These are phyloP conservation scores for Chalciporus piperatus DNA, from an alignment of 768 basidiomycete species.

Conservation along the genomic window DNA sequence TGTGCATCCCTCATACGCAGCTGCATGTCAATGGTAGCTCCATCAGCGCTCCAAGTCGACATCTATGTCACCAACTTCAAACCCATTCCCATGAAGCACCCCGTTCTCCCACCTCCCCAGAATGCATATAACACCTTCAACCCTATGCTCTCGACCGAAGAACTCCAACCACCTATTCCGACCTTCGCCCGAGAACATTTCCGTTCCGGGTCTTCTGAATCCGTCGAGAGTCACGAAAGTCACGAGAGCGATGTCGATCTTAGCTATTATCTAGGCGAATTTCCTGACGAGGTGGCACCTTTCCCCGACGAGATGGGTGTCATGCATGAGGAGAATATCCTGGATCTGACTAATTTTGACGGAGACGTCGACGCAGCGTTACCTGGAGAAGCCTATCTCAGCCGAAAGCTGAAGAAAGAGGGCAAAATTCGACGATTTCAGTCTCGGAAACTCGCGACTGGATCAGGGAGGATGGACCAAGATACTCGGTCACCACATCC, in stretches of 20 bases:
- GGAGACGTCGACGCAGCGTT: constrained; percentile 62
- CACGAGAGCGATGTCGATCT: constrained; percentile 39
- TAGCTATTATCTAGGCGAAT: constrained; percentile 40
- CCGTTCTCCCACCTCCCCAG: constrained; percentile 8
- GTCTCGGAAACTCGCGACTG: constrained; percentile 32
- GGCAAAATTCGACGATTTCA: constrained; percentile 56
- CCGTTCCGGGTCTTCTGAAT: constrained; percentile 21
- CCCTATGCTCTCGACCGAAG: constrained; percentile 11
- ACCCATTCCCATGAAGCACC: constrained; percentile 19
- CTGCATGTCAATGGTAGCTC: constrained; percentile 55
- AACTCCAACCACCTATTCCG: constrained; percentile 38
- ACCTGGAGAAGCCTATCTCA: constrained; percentile 57
- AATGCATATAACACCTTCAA: constrained; percentile 12
- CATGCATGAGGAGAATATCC: constrained; percentile 46
- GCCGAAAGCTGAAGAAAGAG: constrained; percentile 51
- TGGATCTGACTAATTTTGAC: constrained; percentile 76
- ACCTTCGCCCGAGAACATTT: constrained; percentile 17
- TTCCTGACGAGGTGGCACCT: constrained; percentile 27
- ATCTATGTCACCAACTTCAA: constrained; percentile 70
- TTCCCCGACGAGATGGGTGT: constrained; percentile 30
- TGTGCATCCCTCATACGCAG: constrained; percentile 63
- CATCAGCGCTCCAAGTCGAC: constrained; percentile 54
- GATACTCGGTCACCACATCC: constrained; percentile 7
- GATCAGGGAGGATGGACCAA: constrained; percentile 7
- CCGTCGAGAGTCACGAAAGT: constrained; percentile 32